Evolutionary conservation across 129 eudicot genomes (phyloP), one percentile per base, ranked within the genome.

Genomic region (Ambrosia trifida): DNA sequence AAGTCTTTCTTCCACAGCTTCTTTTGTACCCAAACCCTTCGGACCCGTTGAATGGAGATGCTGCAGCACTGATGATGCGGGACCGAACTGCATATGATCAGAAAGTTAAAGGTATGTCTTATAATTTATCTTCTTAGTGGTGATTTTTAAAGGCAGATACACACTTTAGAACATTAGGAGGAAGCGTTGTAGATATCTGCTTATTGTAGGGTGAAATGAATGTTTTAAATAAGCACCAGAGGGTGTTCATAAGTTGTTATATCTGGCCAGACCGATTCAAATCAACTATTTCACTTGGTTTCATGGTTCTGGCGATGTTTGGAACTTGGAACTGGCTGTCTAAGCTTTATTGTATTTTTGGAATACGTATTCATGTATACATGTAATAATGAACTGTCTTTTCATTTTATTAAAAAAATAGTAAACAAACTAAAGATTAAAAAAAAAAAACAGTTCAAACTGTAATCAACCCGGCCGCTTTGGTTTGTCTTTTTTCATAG

Each of bases 61-160:
- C 98, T 69, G 96, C 98, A 28, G 89, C 98, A 53, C 78, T 92
- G 31, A 89, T 92, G 98, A 92, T 89, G 96, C 91, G 91, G 11
- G 98, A 92, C 66, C 80, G 86, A 70, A 45, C 80, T 69, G 82
- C 84, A 4, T 92, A 83, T 82, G 96, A 92, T 6, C 86, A 76
- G 60, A 85, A 76, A 78, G 98, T 92, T 28, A 92, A 86, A 86
- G 98, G 96, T 92, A 85, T 38, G 19, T 52, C 5, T 17, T 43
- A 62, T 7, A 56, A 31, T 9, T 30, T 30, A 13, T 18, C 14
- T 58, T 58, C 10, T 58, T 31, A 58, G 36, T 56, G 16, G 62
- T 7, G 8, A 1, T 10, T 56, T 24, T 3, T 36, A 36, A 12
- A 11, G 11, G 18, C 3, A 11, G 18, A 12, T 11, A 0, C 6